Base-by-base conservation (phyloP, 2,329 filamentous ascomycete genomes). In the Aureobasidium musti region DNA sequence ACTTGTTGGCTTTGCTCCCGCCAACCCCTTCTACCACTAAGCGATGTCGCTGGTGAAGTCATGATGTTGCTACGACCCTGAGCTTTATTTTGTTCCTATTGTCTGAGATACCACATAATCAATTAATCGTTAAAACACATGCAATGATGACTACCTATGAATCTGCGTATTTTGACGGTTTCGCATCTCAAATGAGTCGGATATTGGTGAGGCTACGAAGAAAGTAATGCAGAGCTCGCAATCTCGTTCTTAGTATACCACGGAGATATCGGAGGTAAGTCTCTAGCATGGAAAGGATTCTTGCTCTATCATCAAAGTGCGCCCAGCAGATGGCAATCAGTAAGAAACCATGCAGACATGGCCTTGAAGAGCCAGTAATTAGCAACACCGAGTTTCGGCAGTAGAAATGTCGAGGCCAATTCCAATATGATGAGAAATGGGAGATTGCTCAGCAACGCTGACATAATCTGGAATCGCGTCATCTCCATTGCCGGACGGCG, bases 1-100 rank as follows among this genome's bases (percentile, higher is more conserved):
- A 63, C 69, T 82, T 50, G 75, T 77, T 26, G 81, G 81, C 0
- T 76, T 76, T 67, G 60, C 60, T 53, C 60, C 60, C 11, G 49
- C 47, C 23, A 63, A 63, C 37, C 60, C 60, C 37, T 63, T 63
- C 60, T 63, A 63, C 60, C 60, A 63, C 17, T 63, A 19, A 63
- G 41, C 43, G 41, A 21, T 28, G 53, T 56, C 1, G 0, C 28
- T 59, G 7, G 11, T 35, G 5, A 14, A 41, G 23, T 19, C 5
- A 28, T 43, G 14, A 11, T 43, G 14, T 59, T 43, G 37, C 17
- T n/a, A 30, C 23, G 37, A 30, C 23, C 26, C 23, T 28, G 37
- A 43, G 23, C 37, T 43, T 14, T 28, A 19, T 43, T 59, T 2
- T n/a, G 43, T 33, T 43, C 26, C 37, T 43, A 45, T 59, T 43